Conservation (phyloP, 1,139 yeast genomes). For the Kodamaea alishanica region DNA sequence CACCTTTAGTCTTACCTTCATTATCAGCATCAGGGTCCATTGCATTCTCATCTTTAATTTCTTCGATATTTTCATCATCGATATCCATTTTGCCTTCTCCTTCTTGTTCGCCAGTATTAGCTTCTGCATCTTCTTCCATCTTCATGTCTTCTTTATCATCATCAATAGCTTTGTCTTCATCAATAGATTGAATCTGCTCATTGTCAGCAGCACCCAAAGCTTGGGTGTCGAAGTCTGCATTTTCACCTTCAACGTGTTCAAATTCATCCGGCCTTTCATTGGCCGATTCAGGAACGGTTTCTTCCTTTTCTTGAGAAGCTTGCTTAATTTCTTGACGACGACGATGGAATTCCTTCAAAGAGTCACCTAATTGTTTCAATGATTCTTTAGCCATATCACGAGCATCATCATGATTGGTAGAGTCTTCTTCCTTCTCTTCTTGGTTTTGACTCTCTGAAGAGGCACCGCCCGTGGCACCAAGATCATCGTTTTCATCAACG, state of each 20-base stretch:
- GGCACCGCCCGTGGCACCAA: slow-evolving; percentile 70
- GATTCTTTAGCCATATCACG: slow-evolving; percentile 76
- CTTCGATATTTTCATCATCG: slow-evolving; percentile 19
- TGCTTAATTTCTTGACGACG: slow-evolving; percentile 83
- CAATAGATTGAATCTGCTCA: slow-evolving; percentile 72
- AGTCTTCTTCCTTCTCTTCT: slow-evolving; percentile 26
- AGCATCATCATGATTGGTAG: slow-evolving; percentile 52
- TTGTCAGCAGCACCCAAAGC: slow-evolving; percentile 88
- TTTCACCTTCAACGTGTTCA: slow-evolving; percentile 86
- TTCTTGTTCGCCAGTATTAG: slow-evolving; percentile 19
- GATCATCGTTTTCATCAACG: slow-evolving; percentile 61
- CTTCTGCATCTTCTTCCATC: slow-evolving; percentile 21
- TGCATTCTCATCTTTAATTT: slow-evolving; percentile 18
- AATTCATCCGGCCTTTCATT: slow-evolving; percentile 81
- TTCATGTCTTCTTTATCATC: slow-evolving; percentile 44
- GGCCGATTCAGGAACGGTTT: slow-evolving; percentile 47
- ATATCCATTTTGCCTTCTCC: slow-evolving; percentile 20
- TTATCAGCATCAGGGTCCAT: slow-evolving; percentile 41
- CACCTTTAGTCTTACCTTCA: slow-evolving; percentile 53
- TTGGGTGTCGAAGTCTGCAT: slow-evolving; percentile 73
- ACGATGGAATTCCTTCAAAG: slow-evolving; percentile 86
- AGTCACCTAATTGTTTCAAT: slow-evolving; percentile 83
- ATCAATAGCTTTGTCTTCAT: slow-evolving; percentile 85
- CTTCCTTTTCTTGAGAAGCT: slow-evolving; percentile 45
- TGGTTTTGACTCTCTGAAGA: slow-evolving; percentile 44